phyloP scores from a whole-genome alignment of 2,329 filamentous ascomycete species.

The Apiospora koreana region DNA sequence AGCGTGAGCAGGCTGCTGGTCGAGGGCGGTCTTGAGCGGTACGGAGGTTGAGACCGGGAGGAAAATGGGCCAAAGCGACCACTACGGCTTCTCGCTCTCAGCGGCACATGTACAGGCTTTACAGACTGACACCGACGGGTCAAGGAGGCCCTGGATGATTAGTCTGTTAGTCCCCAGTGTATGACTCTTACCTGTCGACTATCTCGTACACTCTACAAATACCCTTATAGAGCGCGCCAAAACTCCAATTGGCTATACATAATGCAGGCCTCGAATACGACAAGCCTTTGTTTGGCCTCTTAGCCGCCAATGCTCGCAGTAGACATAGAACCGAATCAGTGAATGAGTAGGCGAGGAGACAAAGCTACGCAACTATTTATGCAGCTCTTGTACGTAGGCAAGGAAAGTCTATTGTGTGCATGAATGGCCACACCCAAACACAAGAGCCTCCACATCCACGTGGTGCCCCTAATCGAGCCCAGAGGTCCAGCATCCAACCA shows the following conservation, averaged over 20 bases:
- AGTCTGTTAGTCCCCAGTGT: not conserved
- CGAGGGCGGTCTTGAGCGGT: constrained; percentile 2
- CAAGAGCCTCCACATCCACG: not conserved
- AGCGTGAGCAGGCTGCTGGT: not conserved
- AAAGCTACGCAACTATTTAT: not conserved
- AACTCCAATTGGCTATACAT: not conserved
- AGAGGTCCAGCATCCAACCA: not conserved
- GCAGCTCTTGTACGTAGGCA: not conserved
- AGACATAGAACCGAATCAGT: not conserved
- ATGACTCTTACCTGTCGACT: constrained; percentile 4
- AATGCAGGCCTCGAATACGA: not conserved
- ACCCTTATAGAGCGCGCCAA: constrained; percentile 4
- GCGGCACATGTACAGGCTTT: not conserved
- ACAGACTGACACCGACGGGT: not conserved
- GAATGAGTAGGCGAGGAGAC: not conserved
- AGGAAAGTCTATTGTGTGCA: not conserved
- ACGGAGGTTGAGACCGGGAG: not conserved
- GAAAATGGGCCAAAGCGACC: not conserved
- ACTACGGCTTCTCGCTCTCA: not conserved
- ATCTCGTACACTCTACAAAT: constrained; percentile 1
- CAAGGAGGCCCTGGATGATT: not conserved
- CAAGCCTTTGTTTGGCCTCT: not conserved
- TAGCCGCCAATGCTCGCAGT: not conserved
- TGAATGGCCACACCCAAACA: not conserved
- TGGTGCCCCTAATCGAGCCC: not conserved